Base-by-base conservation (phyloP, 2,329 filamentous ascomycete species). In the Periglandula ipomoeae region DNA sequence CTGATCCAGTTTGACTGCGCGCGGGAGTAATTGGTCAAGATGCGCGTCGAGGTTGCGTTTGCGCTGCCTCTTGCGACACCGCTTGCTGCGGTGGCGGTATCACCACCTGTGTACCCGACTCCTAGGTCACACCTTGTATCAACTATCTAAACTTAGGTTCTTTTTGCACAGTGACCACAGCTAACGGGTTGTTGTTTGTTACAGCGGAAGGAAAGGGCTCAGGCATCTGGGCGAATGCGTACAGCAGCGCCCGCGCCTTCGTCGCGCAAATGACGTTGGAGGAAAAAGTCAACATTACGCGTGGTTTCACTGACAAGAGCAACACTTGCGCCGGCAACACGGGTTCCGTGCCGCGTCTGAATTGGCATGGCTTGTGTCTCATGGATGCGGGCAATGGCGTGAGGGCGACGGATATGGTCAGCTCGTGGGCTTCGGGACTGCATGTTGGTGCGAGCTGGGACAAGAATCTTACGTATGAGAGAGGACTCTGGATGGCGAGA, bases 211-310 rank as follows among this genome's bases (percentile, higher is more conserved):
- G 62, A 4, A 60, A 61, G 44, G 65, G 64, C 5, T 46, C 52
- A 3, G 70, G 67, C 1, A 50, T 49, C 24, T 86, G 82, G 82
- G 67, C 69, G 7, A 66, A 69, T 23, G 79, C 81, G 38, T 85
- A 84, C 57, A 64, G 65, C 39, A 78, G 75, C 52, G 82, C 82
- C 2, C 68, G 72, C 30, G 60, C 65, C 1, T 63, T 86, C 2
- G 81, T 85, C 9, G 65, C 66, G 24, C 73, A 77, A 46, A 78
- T 86, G 75, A 85, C 81, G 0, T 62, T 85, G 2, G 81, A 82
- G 11, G 82, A 86, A 58, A 85, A 82, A 59, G 79, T 66, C 30
- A 74, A 75, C 51, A 61, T 74, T 5, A 75, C 72, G 1, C 61
- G 67, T n/a, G 71, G 71, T 37, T 76, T 82, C 42, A 73, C 77